Base-by-base conservation (phyloP, 1,284 basidiomycete genomes). In the Melampsora americana region DNA sequence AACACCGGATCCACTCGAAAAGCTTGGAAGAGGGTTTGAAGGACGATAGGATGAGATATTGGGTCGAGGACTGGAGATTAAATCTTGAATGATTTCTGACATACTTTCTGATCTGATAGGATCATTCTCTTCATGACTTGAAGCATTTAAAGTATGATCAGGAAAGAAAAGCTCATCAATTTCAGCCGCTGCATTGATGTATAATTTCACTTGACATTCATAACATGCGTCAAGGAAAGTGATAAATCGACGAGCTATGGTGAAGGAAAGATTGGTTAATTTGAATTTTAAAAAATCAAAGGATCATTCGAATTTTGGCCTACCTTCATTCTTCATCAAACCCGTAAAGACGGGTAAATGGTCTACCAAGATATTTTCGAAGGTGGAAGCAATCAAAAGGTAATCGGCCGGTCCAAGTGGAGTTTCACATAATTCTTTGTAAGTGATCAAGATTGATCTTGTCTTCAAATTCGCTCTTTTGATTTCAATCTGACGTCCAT, bases 331-430 rank as follows among this genome's bases (percentile, higher is more conserved):
- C 84, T 90, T 91, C 48, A 84, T 84, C 14, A 86, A 84, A 2
- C 90, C 83, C 16, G 85, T 85, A 2, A 90, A 84, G 39, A 88
- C 79, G 0, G 89, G 89, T 23, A 90, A 86, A 46, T 86, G 83
- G 65, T 87, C 87, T 71, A 91, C 85, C 78, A 87, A 85, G 72
- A 90, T 83, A 0, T 87, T 88, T 74, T 85, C 84, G 79, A 86
- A 89, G 1, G 84, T 86, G 0, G 87, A 87, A 0, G 88, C 87
- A 11, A 91, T 82, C 0, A 88, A 87, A 56, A 90, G 84, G 81
- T 90, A 91, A 82, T 91, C 89, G 11, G 89, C 90, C 1, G 89
- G 86, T 0, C 89, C 89, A 0, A 90, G 84, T 0, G 89, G 42
- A 62, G 61, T 30, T 65, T 72, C 69, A 30, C 69, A 72, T 39